Evolutionary conservation across 768 basidiomycete species (phyloP).

Genomic region (Coprinellus micaceus): DNA sequence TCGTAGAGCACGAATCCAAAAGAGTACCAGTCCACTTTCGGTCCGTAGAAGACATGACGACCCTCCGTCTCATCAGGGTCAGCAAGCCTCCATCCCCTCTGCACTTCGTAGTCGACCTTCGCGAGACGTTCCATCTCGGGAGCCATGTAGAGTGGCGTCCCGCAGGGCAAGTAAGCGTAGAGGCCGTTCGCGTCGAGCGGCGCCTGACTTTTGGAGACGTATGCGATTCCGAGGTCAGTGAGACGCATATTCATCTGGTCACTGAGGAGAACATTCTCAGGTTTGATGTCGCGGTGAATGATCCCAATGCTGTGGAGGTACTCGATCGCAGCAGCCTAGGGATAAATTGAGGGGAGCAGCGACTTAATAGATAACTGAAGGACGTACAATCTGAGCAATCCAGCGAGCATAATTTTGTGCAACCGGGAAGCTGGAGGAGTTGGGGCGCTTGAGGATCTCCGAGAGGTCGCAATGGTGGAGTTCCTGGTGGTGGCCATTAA

Average conservation of each 20-base stretch:
- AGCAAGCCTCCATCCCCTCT: neutral
- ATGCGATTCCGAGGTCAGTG: neutral
- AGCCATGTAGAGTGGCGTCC: neutral
- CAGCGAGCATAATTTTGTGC: too few species aligned
- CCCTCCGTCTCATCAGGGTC: neutral
- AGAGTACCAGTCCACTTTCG: neutral
- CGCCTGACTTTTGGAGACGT: neutral
- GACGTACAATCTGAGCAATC: too few species aligned
- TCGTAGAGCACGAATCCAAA: neutral
- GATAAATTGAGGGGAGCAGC: too few species aligned
- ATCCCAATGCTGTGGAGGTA: neutral
- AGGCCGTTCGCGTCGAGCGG: neutral
- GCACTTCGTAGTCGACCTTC: neutral
- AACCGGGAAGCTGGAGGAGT: too few species aligned
- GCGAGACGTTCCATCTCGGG: neutral
- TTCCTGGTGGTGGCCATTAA: too few species aligned
- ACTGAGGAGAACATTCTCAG: neutral
- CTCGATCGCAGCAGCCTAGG: neutral
- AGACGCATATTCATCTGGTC: neutral
- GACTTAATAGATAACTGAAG: too few species aligned
- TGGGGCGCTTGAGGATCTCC: too few species aligned
- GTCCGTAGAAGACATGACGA: neutral
- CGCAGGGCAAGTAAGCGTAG: neutral
- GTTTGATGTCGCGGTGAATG: neutral
- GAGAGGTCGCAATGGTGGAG: too few species aligned